These are phyloP conservation scores for Ilex asprella DNA, from an alignment of 257 asterid genomes.

Conservation along the genomic window DNA sequence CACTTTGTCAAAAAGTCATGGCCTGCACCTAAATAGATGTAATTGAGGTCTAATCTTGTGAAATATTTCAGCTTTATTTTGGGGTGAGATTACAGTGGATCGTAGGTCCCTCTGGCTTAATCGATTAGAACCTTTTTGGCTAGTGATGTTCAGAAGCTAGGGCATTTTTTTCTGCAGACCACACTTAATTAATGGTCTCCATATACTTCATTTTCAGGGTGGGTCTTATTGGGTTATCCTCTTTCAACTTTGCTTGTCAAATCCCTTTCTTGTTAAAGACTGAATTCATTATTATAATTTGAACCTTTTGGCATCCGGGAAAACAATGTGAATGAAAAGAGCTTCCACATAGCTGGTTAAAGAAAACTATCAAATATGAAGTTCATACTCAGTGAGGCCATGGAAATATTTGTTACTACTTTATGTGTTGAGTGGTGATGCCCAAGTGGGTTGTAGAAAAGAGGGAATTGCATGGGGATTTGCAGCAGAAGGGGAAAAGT, in stretches of 20 bases:
- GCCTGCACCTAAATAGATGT: too few relatives aligned
- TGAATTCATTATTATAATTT: too few relatives aligned
- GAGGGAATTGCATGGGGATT: slow-evolving; percentile 46
- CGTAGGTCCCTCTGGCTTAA: too few relatives aligned
- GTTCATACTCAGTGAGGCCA: slow-evolving; percentile 14
- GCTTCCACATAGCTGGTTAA: neutral
- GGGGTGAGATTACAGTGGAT: neutral
- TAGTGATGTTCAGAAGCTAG: neutral
- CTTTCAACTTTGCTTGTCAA: neutral
- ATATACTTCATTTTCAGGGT: neutral
- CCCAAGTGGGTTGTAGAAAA: slow-evolving; percentile 1
- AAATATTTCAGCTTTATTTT: neutral
- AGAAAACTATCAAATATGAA: neutral
- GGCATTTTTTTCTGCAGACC: too few relatives aligned
- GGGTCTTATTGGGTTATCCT: neutral
- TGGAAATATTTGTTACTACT: slow-evolving; percentile 19
- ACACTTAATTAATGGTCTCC: too few relatives aligned
- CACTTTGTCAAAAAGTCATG: too few relatives aligned
- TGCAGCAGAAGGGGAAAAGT: slow-evolving; percentile 42
- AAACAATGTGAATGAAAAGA: neutral
- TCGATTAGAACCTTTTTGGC: neutral
- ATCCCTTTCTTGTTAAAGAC: too few relatives aligned
- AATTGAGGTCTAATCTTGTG: neutral
- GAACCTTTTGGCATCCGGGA: neutral
- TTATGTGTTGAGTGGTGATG: slow-evolving; percentile 25